Conservation (phyloP, 768 basidiomycete genomes). For the Cyclocybe cylindracea region DNA sequence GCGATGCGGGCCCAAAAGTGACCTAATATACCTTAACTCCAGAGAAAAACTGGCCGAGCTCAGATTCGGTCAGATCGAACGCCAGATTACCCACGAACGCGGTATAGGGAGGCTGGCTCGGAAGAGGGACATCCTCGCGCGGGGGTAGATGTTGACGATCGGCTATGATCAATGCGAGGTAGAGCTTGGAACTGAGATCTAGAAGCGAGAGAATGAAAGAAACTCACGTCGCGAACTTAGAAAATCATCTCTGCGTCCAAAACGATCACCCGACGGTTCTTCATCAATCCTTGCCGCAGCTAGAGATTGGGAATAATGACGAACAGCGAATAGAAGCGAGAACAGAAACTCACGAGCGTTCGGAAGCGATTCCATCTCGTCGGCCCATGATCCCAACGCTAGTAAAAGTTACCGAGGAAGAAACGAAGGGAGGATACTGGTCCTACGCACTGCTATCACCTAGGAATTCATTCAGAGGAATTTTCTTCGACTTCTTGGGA, state of each 20-base stretch:
- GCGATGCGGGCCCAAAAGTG: neutral
- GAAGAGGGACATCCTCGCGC: slow-evolving; percentile 94
- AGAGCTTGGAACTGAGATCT: slow-evolving; percentile 12
- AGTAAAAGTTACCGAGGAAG: slow-evolving; percentile 17
- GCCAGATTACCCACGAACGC: slow-evolving; percentile 96
- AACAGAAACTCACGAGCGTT: slow-evolving; percentile 78
- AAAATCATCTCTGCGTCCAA: slow-evolving; percentile 61
- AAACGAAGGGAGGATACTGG: slow-evolving; percentile 15
- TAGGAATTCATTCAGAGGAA: slow-evolving; percentile 91
- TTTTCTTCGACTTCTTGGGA: slow-evolving; percentile 92
- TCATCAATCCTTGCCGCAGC: slow-evolving; percentile 74
- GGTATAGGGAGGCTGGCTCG: slow-evolving; percentile 91
- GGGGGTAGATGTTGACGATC: slow-evolving; percentile 50
- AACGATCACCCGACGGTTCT: slow-evolving; percentile 56
- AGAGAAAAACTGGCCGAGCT: slow-evolving; percentile 80
- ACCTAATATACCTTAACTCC: slow-evolving; percentile 53
- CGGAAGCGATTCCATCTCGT: slow-evolving; percentile 94
- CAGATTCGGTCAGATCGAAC: slow-evolving; percentile 86
- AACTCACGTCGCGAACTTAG: slow-evolving; percentile 58
- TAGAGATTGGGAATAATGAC: slow-evolving; percentile 27
- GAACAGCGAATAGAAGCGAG: neutral
- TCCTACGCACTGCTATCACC: slow-evolving; percentile 72
- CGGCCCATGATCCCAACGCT: slow-evolving; percentile 97
- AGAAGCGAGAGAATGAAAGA: neutral
- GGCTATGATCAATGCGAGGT: slow-evolving; percentile 38